Conservation (phyloP, 805 yeast species). For the Saturnispora zaruensis region DNA sequence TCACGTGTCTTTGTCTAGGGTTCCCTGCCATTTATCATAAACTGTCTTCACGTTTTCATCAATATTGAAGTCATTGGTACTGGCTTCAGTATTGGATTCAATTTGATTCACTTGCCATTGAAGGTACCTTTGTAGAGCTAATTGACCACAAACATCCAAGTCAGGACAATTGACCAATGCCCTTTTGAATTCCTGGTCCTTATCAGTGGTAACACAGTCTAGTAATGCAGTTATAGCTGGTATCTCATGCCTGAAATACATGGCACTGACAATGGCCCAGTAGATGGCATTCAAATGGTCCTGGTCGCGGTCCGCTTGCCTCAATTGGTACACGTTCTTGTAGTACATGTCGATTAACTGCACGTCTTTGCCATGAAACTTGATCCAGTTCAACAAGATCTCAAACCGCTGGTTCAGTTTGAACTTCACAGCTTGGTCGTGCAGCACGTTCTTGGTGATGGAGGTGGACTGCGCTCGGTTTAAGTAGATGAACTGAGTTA, state of each 20-base stretch:
- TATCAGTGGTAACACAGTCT: background rate
- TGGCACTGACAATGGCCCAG: background rate
- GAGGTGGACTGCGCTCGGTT: constrained; percentile 9
- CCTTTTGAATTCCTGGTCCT: background rate
- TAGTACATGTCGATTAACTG: constrained; percentile 36
- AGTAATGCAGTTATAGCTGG: background rate
- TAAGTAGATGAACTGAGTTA: constrained; percentile 22
- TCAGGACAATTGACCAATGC: background rate
- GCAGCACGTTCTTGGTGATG: constrained; percentile 7
- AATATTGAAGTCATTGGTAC: background rate
- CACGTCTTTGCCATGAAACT: constrained; percentile 33
- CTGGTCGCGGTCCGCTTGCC: constrained; percentile 17
- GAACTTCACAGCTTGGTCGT: constrained; percentile 15
- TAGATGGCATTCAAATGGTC: background rate
- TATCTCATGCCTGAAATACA: constrained; percentile 1
- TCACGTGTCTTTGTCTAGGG: background rate
- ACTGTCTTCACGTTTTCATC: background rate
- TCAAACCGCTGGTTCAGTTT: constrained; percentile 18
- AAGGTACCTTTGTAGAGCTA: background rate
- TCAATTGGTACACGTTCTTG: constrained; percentile 30
- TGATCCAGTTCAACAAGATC: constrained; percentile 33
- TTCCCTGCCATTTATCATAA: constrained; percentile 1
- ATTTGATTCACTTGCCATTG: background rate
- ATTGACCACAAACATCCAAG: background rate
- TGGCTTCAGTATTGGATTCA: background rate